Evolutionary conservation across 768 basidiomycete genomes (phyloP).

Genomic region (Saitozyma podzolica): DNA sequence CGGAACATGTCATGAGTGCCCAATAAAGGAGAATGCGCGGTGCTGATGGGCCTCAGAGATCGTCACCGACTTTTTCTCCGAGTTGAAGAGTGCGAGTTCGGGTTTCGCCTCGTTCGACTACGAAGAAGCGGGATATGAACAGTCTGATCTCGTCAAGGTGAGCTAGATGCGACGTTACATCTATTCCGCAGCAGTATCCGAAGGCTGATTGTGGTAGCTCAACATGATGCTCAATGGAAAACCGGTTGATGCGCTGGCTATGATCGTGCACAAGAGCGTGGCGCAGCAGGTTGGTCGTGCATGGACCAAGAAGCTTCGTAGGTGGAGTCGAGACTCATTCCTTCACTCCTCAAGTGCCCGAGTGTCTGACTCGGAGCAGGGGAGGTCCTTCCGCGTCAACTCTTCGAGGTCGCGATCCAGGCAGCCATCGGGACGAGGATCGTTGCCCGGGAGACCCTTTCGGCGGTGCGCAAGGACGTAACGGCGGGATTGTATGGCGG

Average conservation of each 20-base stretch:
- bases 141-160: conserved; percentile 81
- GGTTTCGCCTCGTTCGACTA: conserved; percentile 63
- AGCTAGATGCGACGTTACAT: conserved; percentile 6
- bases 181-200: conserved; percentile 4
- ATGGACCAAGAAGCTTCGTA: conserved; percentile 93
- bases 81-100: conserved; percentile 74
- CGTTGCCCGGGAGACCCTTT: conserved; percentile 83
- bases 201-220: conserved; percentile 61
- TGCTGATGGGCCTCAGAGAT: conserved; percentile 60
- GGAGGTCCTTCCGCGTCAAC: conserved; percentile 86
- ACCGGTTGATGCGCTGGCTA: conserved; percentile 87
- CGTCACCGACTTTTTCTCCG: conserved; percentile 92
- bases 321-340: conserved; percentile 42
- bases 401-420: conserved; percentile 95
- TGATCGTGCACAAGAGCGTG: conserved; percentile 81
- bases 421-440: conserved; percentile 84
- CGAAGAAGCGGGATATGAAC: conserved; percentile 85
- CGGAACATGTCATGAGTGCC: no score
- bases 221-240: conserved; percentile 83
- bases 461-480: conserved; percentile 72
- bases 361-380: conserved; percentile 44
- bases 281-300: conserved; percentile 71
- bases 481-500: conserved; percentile 93
- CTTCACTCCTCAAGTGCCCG: background rate
- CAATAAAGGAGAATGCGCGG: background rate